A percentile compares a stretch with the other conserved stretches of the same genome.
Conservation (phyloP, 2,329 filamentous ascomycete genomes). For the Drechslerella coelobrocha region DNA sequence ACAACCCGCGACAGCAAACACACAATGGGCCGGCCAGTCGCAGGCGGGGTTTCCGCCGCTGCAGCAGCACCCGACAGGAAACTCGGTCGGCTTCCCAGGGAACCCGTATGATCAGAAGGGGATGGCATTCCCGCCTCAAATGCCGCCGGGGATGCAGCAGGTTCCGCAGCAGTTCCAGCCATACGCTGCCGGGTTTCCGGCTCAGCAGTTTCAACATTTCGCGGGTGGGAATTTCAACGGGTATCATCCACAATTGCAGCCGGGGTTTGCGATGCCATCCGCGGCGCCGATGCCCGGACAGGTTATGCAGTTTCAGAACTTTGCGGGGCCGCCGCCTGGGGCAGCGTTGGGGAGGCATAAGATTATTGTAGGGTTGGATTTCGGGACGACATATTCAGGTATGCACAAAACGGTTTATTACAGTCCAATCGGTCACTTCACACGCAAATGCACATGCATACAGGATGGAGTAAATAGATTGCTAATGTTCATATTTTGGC, state of each 20-base stretch:
- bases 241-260: conserved; percentile 26
- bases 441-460: not conserved
- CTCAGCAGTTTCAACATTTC: not conserved
- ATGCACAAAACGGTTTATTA: not conserved
- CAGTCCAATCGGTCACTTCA: not conserved
- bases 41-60: conserved; percentile 26
- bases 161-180: conserved; percentile 15
- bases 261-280: conserved; percentile 23
- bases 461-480: not conserved
- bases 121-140: not conserved
- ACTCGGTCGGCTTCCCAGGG: not conserved
- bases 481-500: not conserved
- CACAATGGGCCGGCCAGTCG: conserved; percentile 47
- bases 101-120: conserved; percentile 4
- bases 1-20: conserved; percentile 18
- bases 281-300: conserved; percentile 26
- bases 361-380: conserved; percentile 30
- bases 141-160: not conserved
- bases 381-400: conserved; percentile 11
- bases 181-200: conserved; percentile 1
- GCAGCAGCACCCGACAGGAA: conserved; percentile 6
- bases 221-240: conserved; percentile 1
- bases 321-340: conserved; percentile 36
- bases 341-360: conserved; percentile 34
- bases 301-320: conserved; percentile 34